Evolutionary conservation across 192 early-diverging fungal genomes (phyloP).

Genomic region (Radiomyces spectabilis): DNA sequence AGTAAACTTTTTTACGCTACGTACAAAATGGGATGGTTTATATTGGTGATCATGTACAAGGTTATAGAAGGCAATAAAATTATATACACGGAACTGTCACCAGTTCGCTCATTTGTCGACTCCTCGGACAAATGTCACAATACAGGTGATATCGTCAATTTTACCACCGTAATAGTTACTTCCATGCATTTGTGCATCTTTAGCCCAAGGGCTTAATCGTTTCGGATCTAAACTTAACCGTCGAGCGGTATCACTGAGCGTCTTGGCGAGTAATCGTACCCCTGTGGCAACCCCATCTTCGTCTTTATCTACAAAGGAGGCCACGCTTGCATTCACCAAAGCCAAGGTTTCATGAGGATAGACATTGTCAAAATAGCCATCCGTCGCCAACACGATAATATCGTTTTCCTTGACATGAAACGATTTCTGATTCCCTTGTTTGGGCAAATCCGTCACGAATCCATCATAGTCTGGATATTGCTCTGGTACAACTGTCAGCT

Average conservation of each 20-base stretch:
- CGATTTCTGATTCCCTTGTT: conserved; percentile 38
- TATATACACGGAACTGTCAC: no score
- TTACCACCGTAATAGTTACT: conserved; percentile 39
- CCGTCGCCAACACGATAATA: conserved; percentile 46
- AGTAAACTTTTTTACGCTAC: no score
- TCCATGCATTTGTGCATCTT: conserved; percentile 35
- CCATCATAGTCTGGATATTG: conserved; percentile 37
- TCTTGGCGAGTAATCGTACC: conserved; percentile 36
- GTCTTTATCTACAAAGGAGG: background rate
- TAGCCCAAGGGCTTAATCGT: conserved; percentile 40
- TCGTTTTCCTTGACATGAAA: conserved; percentile 48
- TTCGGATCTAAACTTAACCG: conserved; percentile 39
- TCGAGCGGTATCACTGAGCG: conserved; percentile 43
- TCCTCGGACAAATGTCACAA: conserved; percentile 51
- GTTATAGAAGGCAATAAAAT: no score
- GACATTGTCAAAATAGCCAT: conserved; percentile 56
- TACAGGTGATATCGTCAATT: conserved; percentile 51
- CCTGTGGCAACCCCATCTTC: conserved; percentile 27
- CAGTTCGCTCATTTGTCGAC: no score
- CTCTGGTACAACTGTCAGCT: conserved; percentile 45
- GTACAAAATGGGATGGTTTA: no score
- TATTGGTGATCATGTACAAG: no score
- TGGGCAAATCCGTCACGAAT: conserved; percentile 43
- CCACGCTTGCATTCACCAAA: conserved; percentile 34
- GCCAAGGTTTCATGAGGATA: conserved; percentile 40